Conservation (phyloP, 352 stramenopile genomes). For the Globisporangium abappressorium region DNA sequence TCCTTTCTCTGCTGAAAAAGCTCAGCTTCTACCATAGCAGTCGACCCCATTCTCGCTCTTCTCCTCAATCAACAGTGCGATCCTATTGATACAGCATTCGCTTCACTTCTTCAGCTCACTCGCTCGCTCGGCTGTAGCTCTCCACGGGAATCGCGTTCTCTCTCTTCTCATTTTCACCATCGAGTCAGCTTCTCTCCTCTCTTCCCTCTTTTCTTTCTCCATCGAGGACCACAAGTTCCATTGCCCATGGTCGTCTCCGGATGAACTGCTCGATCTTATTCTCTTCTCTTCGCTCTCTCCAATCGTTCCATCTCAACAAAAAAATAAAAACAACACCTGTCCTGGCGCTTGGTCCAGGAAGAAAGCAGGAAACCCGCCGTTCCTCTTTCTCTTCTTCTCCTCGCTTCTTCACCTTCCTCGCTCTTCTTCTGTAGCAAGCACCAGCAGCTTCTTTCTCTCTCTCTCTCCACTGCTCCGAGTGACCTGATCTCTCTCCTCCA, state of each 20-base stretch:
- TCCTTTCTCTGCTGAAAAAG: not conserved
- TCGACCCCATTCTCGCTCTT: not conserved
- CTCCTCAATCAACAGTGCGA: conserved; percentile 12
- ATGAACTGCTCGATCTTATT: not conserved
- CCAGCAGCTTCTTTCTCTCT: conserved; percentile 7
- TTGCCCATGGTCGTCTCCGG: conserved; percentile 22
- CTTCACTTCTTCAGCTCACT: not conserved
- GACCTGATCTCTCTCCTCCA: conserved; percentile 1
- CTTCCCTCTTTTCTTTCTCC: not conserved
- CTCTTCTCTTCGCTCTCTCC: conserved; percentile 8
- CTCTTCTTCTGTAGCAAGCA: conserved; percentile 5
- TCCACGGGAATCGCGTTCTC: not conserved
- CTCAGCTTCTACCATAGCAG: not conserved
- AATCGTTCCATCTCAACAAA: conserved; percentile 23
- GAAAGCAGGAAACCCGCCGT: not conserved
- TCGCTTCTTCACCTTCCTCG: not conserved
- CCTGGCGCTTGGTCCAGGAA: conserved; percentile 15
- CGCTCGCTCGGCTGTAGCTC: not conserved
- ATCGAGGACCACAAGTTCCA: conserved; percentile 36
- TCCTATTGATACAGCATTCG: conserved; percentile 7
- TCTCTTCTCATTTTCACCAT: conserved; percentile 1
- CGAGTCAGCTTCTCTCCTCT: not conserved
- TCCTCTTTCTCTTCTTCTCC: conserved; percentile 8
- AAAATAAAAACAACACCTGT: conserved; percentile 19
- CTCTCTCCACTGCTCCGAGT: conserved; percentile 1